These are phyloP conservation scores for Sisymbrium altissimum DNA, from an alignment of 345 rosid genomes.

Conservation along the genomic window DNA sequence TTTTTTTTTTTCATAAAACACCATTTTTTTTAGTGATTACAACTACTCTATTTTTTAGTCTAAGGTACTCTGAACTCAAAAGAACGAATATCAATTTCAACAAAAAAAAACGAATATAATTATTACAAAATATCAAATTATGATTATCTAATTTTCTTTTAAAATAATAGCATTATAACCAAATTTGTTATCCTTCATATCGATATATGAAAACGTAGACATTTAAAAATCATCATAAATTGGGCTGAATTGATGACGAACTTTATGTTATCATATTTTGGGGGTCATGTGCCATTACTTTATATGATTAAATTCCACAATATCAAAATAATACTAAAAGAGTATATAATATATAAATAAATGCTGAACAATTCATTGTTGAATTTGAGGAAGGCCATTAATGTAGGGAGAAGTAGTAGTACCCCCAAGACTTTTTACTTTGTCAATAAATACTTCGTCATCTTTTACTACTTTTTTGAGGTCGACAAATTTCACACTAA, in stretches of 20 bases:
- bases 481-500: no score
- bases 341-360: not conserved
- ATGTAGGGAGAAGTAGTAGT: not conserved
- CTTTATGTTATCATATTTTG: not conserved
- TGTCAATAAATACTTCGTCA: not conserved
- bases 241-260: not conserved
- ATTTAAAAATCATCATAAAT: not conserved
- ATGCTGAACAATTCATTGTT: constrained; percentile 9
- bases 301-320: no score
- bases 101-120: no score
- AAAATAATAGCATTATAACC: not conserved
- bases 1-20: no score
- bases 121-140: not conserved
- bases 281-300: not conserved
- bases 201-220: not conserved
- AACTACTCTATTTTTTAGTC: no score
- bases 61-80: not conserved
- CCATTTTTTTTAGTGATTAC: no score
- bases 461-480: not conserved
- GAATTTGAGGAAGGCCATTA: constrained; percentile 5
- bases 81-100: no score
- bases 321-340: not conserved
- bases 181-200: no score
- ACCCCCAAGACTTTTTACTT: not conserved
- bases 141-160: no score